Base-by-base conservation (phyloP, 441 rosid species). In the Erysimum cheiri region DNA sequence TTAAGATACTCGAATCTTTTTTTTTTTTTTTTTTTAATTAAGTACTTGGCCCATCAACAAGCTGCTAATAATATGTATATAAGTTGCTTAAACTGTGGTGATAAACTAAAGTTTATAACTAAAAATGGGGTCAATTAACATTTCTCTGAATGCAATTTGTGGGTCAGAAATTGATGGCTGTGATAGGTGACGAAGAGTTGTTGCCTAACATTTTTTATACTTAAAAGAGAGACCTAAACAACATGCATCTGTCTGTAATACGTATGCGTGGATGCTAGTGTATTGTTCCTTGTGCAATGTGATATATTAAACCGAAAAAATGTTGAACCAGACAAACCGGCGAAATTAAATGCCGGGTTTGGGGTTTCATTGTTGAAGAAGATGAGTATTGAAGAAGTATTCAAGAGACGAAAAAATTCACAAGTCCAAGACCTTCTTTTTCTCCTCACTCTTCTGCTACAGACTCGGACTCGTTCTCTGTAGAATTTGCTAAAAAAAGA, bases 401-500 rank as follows among this genome's bases (percentile, higher is more conserved):
- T 74, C 72, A 67, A 73, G 56, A 52, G 39, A n/a, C 13, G 64
- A 74, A 69, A 69, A 68, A 61, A 47, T 26, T 46, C 69, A 62
- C 22, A 29, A 61, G 74, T 68, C 70, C 43, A 47, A 46, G 33
- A 40, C 49, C 67, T 56, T 40, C 57, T 64, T 64, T 67, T 78
- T 78, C 85, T 74, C 79, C 74, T 54, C 65, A 69, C 41, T 37
- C 61, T 77, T 64, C 75, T 81, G 81, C 89, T 62, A 53, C 32
- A 74, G 87, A 81, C 81, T 80, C 86, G 87, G 54, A 48, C 40
- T 71, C 64, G 53, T 46, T 57, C 67, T 66, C 72, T 62, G 28
- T 24, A 39, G 14, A 43, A 41, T 60, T 53, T 60, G 57, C 77
- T 75, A 61, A 69, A 61, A 24, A 54, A 15, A 47, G 28, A 47